Conservation (phyloP, 208 protist species). For the Herpetomonas samuelpessoai region DNA sequence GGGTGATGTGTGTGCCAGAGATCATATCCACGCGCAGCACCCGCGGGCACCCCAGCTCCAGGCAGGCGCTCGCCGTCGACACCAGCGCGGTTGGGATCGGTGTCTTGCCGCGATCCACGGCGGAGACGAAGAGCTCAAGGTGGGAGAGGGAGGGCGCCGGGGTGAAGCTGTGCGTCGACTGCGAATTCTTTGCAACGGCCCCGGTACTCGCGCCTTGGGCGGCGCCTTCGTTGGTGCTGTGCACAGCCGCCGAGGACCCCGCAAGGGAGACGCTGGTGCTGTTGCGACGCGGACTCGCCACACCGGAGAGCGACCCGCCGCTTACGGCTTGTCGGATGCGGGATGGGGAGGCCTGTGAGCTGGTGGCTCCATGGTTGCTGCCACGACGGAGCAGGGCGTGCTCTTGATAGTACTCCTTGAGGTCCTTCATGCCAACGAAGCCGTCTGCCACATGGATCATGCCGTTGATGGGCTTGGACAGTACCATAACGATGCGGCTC, state of each 20-base stretch:
- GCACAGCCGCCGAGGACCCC: not conserved
- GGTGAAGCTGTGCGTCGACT: not conserved
- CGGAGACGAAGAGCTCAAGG: constrained; percentile 60
- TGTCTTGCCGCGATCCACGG: constrained; percentile 32
- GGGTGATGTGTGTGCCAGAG: constrained; percentile 28
- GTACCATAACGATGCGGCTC: constrained; percentile 51
- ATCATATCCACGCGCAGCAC: constrained; percentile 72
- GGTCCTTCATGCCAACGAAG: constrained; percentile 44
- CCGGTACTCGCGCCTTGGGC: not conserved
- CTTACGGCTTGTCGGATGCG: not conserved
- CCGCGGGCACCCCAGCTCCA: constrained; percentile 53
- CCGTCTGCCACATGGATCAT: constrained; percentile 68
- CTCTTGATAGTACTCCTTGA: constrained; percentile 14
- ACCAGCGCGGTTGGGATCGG: constrained; percentile 39
- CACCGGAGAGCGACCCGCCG: not conserved
- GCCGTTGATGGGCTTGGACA: constrained; percentile 39
- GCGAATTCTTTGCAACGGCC: not conserved
- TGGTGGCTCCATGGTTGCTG: not conserved
- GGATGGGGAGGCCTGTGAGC: not conserved
- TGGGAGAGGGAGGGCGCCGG: not conserved
- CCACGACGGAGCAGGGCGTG: constrained; percentile 2
- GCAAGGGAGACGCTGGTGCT: not conserved
- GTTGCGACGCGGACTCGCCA: not conserved
- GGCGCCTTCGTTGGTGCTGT: not conserved
- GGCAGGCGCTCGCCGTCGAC: constrained; percentile 50